phyloP scores from a whole-genome alignment of 2,329 filamentous ascomycete genomes.

The Aureobasidium pullulans region DNA sequence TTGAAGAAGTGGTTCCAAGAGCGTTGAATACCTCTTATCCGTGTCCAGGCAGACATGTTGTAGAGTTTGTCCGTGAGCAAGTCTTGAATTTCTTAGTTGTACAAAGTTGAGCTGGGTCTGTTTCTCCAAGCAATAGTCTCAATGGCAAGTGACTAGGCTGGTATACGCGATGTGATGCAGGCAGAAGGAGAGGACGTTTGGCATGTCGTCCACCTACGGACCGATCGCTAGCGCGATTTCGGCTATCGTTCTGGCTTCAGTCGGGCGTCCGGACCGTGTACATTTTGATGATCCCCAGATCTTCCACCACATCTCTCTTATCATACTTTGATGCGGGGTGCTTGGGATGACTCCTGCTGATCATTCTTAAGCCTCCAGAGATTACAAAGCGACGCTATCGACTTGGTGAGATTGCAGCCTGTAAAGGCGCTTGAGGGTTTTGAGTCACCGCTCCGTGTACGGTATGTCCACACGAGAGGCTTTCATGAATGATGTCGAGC shows the following conservation, averaged over 20 bases:
- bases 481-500: neutral
- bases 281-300: constrained; percentile 10
- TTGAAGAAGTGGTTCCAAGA: neutral
- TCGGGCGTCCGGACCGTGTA: neutral
- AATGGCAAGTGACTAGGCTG: neutral
- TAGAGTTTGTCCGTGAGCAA: neutral
- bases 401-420: neutral
- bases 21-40: neutral
- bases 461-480: constrained; percentile 4
- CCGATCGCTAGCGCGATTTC: constrained; percentile 9
- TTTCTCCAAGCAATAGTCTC: neutral
- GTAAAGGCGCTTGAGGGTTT: neutral
- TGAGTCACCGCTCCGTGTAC: constrained; percentile 2
- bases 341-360: neutral
- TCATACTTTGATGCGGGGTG: neutral
- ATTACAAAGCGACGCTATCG: neutral
- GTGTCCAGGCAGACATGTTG: constrained; percentile 7
- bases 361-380: neutral
- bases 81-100: neutral
- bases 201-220: constrained; percentile 3
- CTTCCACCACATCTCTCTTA: neutral
- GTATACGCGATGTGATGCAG: neutral
- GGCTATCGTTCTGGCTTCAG: neutral
- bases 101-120: neutral
- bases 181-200: neutral